These are phyloP conservation scores for Vishniacozyma victoriae DNA, from an alignment of 768 basidiomycete species.

Conservation along the genomic window DNA sequence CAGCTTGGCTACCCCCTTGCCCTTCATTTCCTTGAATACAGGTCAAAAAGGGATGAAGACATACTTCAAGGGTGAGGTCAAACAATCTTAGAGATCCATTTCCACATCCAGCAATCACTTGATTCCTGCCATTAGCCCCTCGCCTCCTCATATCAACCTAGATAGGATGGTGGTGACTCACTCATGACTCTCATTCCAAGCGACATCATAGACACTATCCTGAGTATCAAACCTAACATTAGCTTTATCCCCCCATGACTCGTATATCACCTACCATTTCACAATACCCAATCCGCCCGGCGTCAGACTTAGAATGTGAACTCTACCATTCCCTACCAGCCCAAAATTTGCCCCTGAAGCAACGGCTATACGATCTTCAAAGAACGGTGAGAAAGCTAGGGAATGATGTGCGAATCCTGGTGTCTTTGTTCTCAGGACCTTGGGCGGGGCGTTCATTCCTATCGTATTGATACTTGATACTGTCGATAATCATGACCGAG, in stretches of 20 bases:
- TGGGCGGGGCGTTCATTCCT: background rate
- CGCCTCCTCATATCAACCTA: background rate
- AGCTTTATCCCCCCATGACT: slow-evolving; percentile 48
- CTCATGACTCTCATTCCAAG: slow-evolving; percentile 88
- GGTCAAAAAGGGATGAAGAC: no score
- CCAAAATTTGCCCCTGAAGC: slow-evolving; percentile 85
- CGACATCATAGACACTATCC: slow-evolving; percentile 81
- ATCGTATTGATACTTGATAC: background rate
- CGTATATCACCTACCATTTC: slow-evolving; percentile 49
- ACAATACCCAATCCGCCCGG: slow-evolving; percentile 27
- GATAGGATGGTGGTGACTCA: slow-evolving; percentile 7
- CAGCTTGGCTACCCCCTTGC: no score
- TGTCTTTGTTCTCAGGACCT: slow-evolving; percentile 12
- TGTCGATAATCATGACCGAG: background rate
- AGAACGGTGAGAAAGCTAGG: slow-evolving; percentile 47
- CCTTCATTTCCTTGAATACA: background rate
- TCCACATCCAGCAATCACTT: slow-evolving; percentile 79
- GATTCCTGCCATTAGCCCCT: slow-evolving; percentile 56
- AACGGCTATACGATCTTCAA: slow-evolving; percentile 44
- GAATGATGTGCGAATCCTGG: slow-evolving; percentile 44
- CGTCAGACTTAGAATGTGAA: slow-evolving; percentile 50
- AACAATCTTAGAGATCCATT: slow-evolving; percentile 86
- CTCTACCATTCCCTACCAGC: slow-evolving; percentile 87
- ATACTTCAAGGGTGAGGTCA: slow-evolving; percentile 80
- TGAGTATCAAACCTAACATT: slow-evolving; percentile 73